Percentiles rank a stretch among this genome's conserved stretches.
Conservation (phyloP, 768 basidiomycete species). For the Tricholoma matsutake region DNA sequence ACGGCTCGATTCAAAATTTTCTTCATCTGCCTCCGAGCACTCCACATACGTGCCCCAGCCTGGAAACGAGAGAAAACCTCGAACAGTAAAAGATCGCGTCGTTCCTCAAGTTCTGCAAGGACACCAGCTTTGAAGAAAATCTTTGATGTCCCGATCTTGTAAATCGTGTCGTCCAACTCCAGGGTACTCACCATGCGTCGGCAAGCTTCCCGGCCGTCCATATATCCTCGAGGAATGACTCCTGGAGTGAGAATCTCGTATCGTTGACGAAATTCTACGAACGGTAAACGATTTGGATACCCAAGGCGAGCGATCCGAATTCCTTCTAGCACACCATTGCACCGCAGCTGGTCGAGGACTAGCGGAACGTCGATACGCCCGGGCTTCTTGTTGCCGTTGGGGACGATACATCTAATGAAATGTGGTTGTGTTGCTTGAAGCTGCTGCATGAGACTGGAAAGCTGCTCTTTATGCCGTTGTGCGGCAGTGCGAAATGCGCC, state of each 20-base stretch:
- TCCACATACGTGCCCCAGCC: conserved; percentile 81
- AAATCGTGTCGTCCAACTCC: conserved; percentile 80
- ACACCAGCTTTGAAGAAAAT: conserved; percentile 99
- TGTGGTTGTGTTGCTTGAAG: conserved; percentile 94
- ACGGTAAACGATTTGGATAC: conserved; percentile 95
- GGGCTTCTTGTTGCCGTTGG: conserved; percentile 88
- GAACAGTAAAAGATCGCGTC: conserved; percentile 81
- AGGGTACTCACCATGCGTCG: conserved; percentile 86
- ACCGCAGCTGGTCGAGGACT: conserved; percentile 92
- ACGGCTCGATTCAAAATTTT: conserved; percentile 92
- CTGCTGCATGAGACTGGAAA: conserved; percentile 87
- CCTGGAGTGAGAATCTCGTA: conserved; percentile 96
- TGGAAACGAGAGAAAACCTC: conserved; percentile 89
- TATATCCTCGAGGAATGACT: conserved; percentile 90
- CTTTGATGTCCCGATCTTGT: conserved; percentile 93
- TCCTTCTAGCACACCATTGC: conserved; percentile 98
- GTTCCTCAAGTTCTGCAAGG: conserved; percentile 92
- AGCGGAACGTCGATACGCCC: conserved; percentile 90
- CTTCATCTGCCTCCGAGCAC: conserved; percentile 85
- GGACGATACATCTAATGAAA: conserved; percentile 97
- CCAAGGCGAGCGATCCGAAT: conserved; percentile 97
- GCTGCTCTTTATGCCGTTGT: conserved; percentile 94
- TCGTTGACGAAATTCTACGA: conserved; percentile 95
- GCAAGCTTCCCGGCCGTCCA: conserved; percentile 96
- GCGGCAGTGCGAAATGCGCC: conserved; percentile 96